Percentiles rank a stretch among this genome's conserved stretches.
Evolutionary conservation across 257 asterid genomes (phyloP).

Genomic region (Solanum sitiens): DNA sequence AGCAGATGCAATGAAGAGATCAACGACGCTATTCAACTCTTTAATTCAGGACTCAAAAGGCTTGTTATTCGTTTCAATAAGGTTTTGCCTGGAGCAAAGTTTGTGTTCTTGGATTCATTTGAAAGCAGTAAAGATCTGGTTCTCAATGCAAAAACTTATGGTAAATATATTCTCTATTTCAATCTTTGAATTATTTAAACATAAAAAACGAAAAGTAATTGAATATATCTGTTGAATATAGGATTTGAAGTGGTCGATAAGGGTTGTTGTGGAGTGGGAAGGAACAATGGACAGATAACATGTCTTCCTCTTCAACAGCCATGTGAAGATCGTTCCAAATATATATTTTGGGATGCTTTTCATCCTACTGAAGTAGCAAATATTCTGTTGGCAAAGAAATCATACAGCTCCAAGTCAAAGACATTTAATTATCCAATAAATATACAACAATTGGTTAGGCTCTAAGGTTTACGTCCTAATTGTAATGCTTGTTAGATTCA

Average conservation of each 20-base stretch:
- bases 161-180: conserved; percentile 10
- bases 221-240: conserved; percentile 1
- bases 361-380: conserved; percentile 87
- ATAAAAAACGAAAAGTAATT: not conserved
- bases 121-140: conserved; percentile 50
- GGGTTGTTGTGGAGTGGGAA: conserved; percentile 92
- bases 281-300: conserved; percentile 80
- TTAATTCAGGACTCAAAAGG: conserved; percentile 52
- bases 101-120: conserved; percentile 64
- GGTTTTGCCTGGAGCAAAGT: conserved; percentile 62
- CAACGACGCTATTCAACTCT: conserved; percentile 57
- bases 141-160: conserved; percentile 54
- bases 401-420: conserved; percentile 46
- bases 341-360: conserved; percentile 86
- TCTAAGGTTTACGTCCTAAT: conserved; percentile 9
- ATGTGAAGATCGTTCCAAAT: conserved; percentile 43
- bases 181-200: not conserved
- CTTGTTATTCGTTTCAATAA: conserved; percentile 51
- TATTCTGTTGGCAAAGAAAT: conserved; percentile 61
- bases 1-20: conserved; percentile 84
- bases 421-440: conserved; percentile 65
- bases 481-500: not conserved
- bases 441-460: conserved; percentile 60
- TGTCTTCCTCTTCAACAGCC: conserved; percentile 77
- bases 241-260: conserved; percentile 75